Evolutionary conservation across 1,284 basidiomycete species (phyloP), one percentile per base, ranked within the genome.

Genomic region (Pseudozyma hubeiensis): DNA sequence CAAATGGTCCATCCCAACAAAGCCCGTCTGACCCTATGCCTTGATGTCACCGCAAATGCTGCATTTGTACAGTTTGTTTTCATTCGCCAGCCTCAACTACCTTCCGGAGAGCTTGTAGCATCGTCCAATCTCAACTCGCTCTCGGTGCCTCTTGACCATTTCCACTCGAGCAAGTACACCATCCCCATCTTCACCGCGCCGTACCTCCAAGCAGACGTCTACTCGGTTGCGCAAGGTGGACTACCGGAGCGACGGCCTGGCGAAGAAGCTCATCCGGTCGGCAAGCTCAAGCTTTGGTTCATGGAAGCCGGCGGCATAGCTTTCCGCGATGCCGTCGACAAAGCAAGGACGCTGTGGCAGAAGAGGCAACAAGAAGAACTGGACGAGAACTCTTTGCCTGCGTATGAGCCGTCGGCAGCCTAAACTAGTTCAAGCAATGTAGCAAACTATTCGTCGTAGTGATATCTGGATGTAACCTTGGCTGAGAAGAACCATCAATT

Each of bases 131-230:
- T 72, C 44, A 58, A 68, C 19, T 50, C 71, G 34, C 75, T 80
- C 55, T 75, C 75, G 1, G 61, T 80, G 1, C 79, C 79, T 7
- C 48, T 78, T 24, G 69, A 63, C 54, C 64, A 78, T 40, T 62
- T 80, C 4, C 59, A 71, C 7, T 55, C 74, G 19, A 62, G 43
- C 53, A 72, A 68, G 13, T 80, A 79, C 53, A 49, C 53, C 13
- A 80, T 80, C 30, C 79, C 79, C 35, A 75, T 80, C 68, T 79
- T 80, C 48, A 60, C 60, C 19, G 77, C 77, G 7, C 66, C 79
- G 5, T 66, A 79, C 41, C 72, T 73, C 49, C 75, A 79, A 50
- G 75, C 77, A 33, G 66, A 62, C 19, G 56, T 80, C 30, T 64
- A 75, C 40, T 76, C 79, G 14, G 77, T 77, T 0, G 35, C 61